Evolutionary conservation across 257 asterid species (phyloP), one percentile per base, ranked within the genome.

Genomic region (Cinchona pubescens): DNA sequence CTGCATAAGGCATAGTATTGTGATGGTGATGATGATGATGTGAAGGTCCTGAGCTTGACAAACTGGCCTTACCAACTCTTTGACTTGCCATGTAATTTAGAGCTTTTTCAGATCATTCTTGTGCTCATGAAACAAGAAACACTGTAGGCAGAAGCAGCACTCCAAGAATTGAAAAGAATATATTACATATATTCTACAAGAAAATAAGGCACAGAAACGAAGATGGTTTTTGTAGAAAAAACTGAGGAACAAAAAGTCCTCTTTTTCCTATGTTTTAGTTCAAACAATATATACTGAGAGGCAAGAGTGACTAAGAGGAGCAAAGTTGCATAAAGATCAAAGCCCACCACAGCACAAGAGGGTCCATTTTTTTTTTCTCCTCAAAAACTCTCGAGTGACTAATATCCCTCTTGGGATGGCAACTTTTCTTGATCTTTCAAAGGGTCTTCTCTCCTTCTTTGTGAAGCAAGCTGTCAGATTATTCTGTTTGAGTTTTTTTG

Each of bases 51-150:
- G 91, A 78, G 38, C 73, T 85, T 13, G 90, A 78, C 60, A 84
- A 86, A 72, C 85, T 80, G 64, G 86, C 64, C 69, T 85, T 92
- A 81, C 91, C 95, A 43, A 88, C 67, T 79, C 92, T 63, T 69
- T 85, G 95, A 77, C 87, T 87, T 78, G 86, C 97, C 99, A 94
- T 94, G 98, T 96, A 87, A n/a, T n/a, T n/a, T n/a, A 84, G 68
- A 35, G 60, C 45, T 74, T 19, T 51, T 60, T 88, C 85, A 88
- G 73, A 83, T 84, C 90, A 88, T 85, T 75, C 75, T 78, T 80
- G 72, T 48, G 69, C 37, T 74, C 76, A 48, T 43, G 14, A 68
- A 43, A 14, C 27, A 43, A 69, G 69, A 49, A 58, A 23, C n/a
- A n/a, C 46, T 40, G 60, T 10, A 40, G 45, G 45, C 45, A 40